Evolutionary conservation across 2,329 filamentous ascomycete species (phyloP), one percentile per base, ranked within the genome.

Genomic region (Epichloe baconii): DNA sequence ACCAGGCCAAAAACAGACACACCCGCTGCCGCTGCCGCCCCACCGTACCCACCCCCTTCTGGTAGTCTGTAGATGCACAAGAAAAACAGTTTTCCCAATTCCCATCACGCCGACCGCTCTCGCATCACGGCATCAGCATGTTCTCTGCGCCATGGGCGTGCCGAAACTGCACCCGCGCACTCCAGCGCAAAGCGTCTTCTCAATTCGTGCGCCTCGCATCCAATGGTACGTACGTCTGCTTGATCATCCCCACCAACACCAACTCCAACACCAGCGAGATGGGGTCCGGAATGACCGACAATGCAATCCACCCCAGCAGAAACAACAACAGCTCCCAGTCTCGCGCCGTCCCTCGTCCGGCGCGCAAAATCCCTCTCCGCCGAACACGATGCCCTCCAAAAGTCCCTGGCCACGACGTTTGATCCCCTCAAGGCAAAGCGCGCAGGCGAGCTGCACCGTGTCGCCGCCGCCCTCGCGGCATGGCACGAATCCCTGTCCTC

Each of bases 401-500:
- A 64, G 26, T 64, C 71, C 17, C 73, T 83, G 21, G 71, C 71
- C 42, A 66, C 69, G 31, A 67, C 70, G 46, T 86, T 82, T 61
- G 78, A 84, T 57, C 59, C 72, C 0, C 73, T 74, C 48, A 73
- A 71, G 3, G 79, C 80, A 0, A 81, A 78, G 58, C 75, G 81
- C 38, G 70, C 75, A 1, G 82, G 82, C 58, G 80, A 85, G 63
- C 69, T 85, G 38, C 74, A 76, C 44, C 68, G 72, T 17, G 76
- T 85, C 8, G 75, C 77, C 4, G 58, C 66, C 11, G 81, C 81
- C 14, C 67, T 86, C 53, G 72, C 70, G 52, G 75, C 78, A 56
- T 83, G 78, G 72, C 75, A 85, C 42, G 64, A 67, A 14, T 74
- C 78, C 0, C 72, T 74, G 38, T 67, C 71, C 1, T 74, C 78